Evolutionary conservation across 257 asterid species (phyloP), one percentile per base, ranked within the genome.

Genomic region (Solanum chiquidenum): DNA sequence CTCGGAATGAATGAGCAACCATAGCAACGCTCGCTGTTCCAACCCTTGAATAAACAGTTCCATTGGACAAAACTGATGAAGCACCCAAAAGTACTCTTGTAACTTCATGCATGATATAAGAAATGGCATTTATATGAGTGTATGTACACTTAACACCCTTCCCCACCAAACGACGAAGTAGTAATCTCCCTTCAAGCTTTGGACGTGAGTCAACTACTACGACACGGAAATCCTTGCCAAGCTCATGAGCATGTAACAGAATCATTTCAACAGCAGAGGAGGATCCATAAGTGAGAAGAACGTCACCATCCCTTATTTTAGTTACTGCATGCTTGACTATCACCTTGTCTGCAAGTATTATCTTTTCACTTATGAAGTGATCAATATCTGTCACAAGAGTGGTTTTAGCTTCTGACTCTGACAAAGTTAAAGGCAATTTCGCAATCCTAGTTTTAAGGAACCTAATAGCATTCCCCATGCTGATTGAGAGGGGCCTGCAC

Each of bases 11-110:
- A 91, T 95, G 93, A 87, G 99, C 98, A 89, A 96, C 98, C 99
- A 95, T 95, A 52, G 99, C 98, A 87, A 95, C 97, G 72, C 96
- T 92, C 60, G 99, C 98, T 60, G 98, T 96, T 76, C 99, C 99
- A 89, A 93, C 98, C 90, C 99, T 95, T 25, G 99, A 96, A 90
- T 96, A 96, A 73, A 96, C 96, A 7, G 95, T 96, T 88, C 99
- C 99, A 89, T 95, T 95, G 83, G 98, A 94, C 88, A 94, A 88
- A 71, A 95, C 94, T 13, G 98, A 96, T 16, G 99, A 90, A 85
- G 99, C 98, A 31, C 98, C 98, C 93, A 96, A 90, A 90, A 96
- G 91, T 35, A 95, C 98, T 88, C 94, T 90, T 29, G 94, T 95
- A 82, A 91, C 98, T 91, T 96, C 98, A 86, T 92, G 98, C 98